phyloP scores from a whole-genome alignment of 106 monocot species.

The Allium sativum region DNA sequence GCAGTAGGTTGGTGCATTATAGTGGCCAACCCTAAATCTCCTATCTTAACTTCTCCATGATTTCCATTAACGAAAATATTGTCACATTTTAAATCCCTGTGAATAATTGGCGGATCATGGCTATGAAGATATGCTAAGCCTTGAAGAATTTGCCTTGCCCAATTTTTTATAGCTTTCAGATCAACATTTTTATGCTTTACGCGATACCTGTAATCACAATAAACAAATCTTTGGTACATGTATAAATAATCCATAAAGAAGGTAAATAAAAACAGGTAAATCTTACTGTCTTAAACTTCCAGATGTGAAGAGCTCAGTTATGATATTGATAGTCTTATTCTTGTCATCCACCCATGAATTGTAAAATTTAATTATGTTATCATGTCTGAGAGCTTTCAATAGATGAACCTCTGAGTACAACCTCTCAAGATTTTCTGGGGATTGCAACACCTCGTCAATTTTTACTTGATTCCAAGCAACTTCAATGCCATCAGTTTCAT shows the following conservation, averaged over 20 bases:
- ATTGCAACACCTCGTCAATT: conserved; percentile 44
- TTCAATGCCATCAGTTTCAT: conserved; percentile 59
- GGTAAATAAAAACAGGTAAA: too few relatives aligned
- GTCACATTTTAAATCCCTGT: conserved; percentile 90
- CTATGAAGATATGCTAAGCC: conserved; percentile 70
- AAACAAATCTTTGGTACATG: too few relatives aligned
- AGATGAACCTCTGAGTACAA: conserved; percentile 60
- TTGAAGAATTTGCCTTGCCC: conserved; percentile 77
- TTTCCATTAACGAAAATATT: conserved; percentile 94
- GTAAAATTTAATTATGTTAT: conserved; percentile 63
- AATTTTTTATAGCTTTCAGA: conserved; percentile 77
- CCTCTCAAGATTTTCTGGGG: conserved; percentile 44
- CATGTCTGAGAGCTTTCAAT: conserved; percentile 54
- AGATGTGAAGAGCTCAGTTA: conserved; percentile 64
- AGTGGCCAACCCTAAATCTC: conserved; percentile 78
- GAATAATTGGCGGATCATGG: conserved; percentile 73
- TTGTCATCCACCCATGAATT: conserved; percentile 52
- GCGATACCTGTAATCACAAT: conserved; percentile 37
- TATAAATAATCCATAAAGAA: too few relatives aligned
- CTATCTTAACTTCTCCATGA: conserved; percentile 78
- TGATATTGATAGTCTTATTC: conserved; percentile 41
- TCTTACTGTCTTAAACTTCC: conserved; percentile 55
- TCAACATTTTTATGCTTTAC: conserved; percentile 68
- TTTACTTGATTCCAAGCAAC: conserved; percentile 72
- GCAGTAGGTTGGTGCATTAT: conserved; percentile 49